phyloP scores from a whole-genome alignment of 208 protist species.

The Trypanosoma rangeli region DNA sequence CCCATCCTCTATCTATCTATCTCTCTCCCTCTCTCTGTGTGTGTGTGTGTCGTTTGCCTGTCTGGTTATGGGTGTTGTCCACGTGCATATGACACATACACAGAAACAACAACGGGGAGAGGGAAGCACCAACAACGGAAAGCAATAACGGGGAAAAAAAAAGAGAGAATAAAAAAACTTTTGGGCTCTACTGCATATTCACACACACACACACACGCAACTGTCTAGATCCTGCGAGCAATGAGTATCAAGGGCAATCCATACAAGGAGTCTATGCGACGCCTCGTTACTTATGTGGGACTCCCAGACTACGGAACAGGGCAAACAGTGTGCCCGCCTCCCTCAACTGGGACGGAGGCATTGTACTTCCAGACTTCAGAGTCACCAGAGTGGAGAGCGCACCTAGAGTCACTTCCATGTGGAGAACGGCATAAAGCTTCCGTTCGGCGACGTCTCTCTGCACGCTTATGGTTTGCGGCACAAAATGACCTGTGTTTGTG shows the following conservation, averaged over 20 bases:
- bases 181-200: background rate
- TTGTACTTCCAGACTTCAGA: constrained; percentile 69
- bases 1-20: background rate
- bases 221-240: background rate
- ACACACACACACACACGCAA: background rate
- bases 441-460: constrained; percentile 50
- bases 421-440: constrained; percentile 51
- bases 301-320: constrained; percentile 50
- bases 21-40: background rate
- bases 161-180: background rate
- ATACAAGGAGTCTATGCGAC: constrained; percentile 68
- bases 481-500: constrained; percentile 53
- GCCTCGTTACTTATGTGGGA: constrained; percentile 52
- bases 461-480: constrained; percentile 52
- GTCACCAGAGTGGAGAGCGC: constrained; percentile 66
- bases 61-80: too few species aligned
- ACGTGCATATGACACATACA: background rate
- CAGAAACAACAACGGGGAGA: background rate
- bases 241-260: constrained; percentile 25
- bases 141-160: too few species aligned
- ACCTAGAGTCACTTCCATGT: constrained; percentile 32
- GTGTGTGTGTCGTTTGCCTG: background rate
- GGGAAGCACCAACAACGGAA: too few species aligned
- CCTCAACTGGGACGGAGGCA: constrained; percentile 25
- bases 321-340: background rate